Conservation (phyloP, 2,329 filamentous ascomycete species). For the Ophioceras dolichostomum region DNA sequence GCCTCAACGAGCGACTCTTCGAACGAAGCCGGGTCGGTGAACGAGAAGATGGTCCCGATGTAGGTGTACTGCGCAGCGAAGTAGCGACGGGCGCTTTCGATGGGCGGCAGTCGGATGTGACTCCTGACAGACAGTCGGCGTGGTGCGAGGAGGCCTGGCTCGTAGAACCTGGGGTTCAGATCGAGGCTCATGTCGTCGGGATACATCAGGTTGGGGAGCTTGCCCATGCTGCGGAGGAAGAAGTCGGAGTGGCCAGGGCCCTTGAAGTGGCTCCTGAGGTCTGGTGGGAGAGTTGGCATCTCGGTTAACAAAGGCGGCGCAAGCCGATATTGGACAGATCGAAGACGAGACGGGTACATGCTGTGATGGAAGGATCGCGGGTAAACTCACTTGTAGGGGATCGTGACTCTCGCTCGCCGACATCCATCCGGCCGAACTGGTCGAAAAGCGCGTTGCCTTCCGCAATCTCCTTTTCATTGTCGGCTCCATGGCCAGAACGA, state of each 20-base stretch:
- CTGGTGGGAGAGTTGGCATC: constrained; percentile 13
- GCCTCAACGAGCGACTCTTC: constrained; percentile 29
- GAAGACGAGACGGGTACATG: too few relatives aligned
- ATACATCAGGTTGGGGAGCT: constrained; percentile 3
- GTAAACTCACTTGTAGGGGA: constrained; percentile 17
- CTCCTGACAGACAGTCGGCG: constrained; percentile 11
- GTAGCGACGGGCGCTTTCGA: constrained; percentile 33
- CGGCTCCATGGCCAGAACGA: not conserved
- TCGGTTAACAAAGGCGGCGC: constrained; percentile 22
- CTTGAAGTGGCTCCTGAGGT: constrained; percentile 15
- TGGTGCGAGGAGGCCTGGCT: constrained; percentile 20
- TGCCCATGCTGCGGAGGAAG: constrained; percentile 22
- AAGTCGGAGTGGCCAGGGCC: constrained; percentile 24
- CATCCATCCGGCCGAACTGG: constrained; percentile 12
- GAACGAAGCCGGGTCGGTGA: constrained; percentile 33
- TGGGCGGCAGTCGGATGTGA: constrained; percentile 7
- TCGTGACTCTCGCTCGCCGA: constrained; percentile 17
- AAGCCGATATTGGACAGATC: too few relatives aligned
- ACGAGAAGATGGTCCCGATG: constrained; percentile 44
- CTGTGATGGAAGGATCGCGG: too few relatives aligned
- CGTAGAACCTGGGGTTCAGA: constrained; percentile 18
- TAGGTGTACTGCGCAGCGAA: constrained; percentile 36
- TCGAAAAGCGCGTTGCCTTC: constrained; percentile 20
- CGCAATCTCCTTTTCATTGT: constrained; percentile 16
- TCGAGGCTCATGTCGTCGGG: constrained; percentile 18